A percentile compares a stretch with the other conserved stretches of the same genome.
These are phyloP conservation scores for Pyrenula massariospora DNA, from an alignment of 495 filamentous ascomycete genomes.

Conservation along the genomic window DNA sequence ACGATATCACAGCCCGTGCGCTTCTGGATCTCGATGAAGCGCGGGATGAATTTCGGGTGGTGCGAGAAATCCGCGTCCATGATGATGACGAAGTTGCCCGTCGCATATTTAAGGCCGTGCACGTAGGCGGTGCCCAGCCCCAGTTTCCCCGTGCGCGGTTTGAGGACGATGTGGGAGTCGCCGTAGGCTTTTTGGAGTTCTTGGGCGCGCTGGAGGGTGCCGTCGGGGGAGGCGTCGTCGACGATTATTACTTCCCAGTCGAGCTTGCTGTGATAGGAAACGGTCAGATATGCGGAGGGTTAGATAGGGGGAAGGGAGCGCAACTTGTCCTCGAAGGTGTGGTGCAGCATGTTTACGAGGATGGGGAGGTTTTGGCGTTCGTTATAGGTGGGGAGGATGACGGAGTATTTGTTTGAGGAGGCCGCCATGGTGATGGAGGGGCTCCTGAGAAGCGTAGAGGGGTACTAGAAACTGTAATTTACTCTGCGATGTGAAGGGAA, in stretches of 20 bases:
- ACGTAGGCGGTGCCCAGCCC: conserved; percentile 96
- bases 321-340: conserved; percentile 71
- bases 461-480: background rate
- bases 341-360: conserved; percentile 84
- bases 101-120: conserved; percentile 76
- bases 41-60: conserved; percentile 90
- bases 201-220: conserved; percentile 77
- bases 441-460: background rate
- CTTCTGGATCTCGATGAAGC: conserved; percentile 71
- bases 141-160: conserved; percentile 83
- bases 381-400: conserved; percentile 97
- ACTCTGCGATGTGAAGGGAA: background rate
- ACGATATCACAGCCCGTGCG: conserved; percentile 80
- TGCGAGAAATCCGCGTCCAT: conserved; percentile 99
- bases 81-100: conserved; percentile 93
- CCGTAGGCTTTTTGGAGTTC: conserved; percentile 80
- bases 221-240: conserved; percentile 94
- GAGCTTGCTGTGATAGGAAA: conserved; percentile 50
- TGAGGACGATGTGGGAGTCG: conserved; percentile 63
- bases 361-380: conserved; percentile 95
- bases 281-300: conserved; percentile 1
- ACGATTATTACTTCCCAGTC: conserved; percentile 97
- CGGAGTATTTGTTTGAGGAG: conserved; percentile 72
- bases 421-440: conserved; percentile 22
- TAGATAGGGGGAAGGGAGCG: background rate